Evolutionary conservation across 805 yeast species (phyloP).

Genomic region (Pachysolen tannophilus): DNA sequence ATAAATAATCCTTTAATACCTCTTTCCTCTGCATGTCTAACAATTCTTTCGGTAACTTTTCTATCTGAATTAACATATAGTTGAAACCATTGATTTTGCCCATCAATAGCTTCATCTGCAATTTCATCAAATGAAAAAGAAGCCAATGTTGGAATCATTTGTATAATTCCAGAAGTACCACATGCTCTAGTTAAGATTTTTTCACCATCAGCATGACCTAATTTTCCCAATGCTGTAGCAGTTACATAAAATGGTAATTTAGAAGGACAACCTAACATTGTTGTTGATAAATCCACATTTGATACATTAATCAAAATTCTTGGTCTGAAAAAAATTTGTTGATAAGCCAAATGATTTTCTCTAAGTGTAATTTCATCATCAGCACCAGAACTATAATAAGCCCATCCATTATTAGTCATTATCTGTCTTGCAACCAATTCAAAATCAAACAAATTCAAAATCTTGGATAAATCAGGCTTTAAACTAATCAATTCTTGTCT

Average conservation of each 20-base stretch:
- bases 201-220: slow-evolving; percentile 94
- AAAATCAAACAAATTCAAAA: slow-evolving; percentile 77
- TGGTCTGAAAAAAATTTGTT: slow-evolving; percentile 83
- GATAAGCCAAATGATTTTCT: slow-evolving; percentile 87
- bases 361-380: slow-evolving; percentile 89
- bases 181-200: slow-evolving; percentile 76
- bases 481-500: slow-evolving; percentile 33
- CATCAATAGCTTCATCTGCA: slow-evolving; percentile 25
- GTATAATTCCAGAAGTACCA: slow-evolving; percentile 45
- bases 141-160: slow-evolving; percentile 39
- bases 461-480: slow-evolving; percentile 63
- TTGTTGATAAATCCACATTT: slow-evolving; percentile 60
- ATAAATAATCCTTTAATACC: slow-evolving; percentile 28
- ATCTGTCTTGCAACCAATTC: slow-evolving; percentile 79
- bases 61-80: slow-evolving; percentile 28
- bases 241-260: slow-evolving; percentile 80
- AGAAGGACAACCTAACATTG: slow-evolving; percentile 61
- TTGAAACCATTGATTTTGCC: slow-evolving; percentile 35
- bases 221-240: slow-evolving; percentile 87
- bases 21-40: slow-evolving; percentile 25
- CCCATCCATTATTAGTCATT: slow-evolving; percentile 78
- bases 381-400: slow-evolving; percentile 84
- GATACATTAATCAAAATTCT: slow-evolving; percentile 72
- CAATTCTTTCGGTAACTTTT: slow-evolving; percentile 18
- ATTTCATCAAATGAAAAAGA: slow-evolving; percentile 37